A percentile compares a stretch with the other conserved stretches of the same genome.
phyloP scores from a whole-genome alignment of 768 basidiomycete species.

The Hemileccinum impolitum region DNA sequence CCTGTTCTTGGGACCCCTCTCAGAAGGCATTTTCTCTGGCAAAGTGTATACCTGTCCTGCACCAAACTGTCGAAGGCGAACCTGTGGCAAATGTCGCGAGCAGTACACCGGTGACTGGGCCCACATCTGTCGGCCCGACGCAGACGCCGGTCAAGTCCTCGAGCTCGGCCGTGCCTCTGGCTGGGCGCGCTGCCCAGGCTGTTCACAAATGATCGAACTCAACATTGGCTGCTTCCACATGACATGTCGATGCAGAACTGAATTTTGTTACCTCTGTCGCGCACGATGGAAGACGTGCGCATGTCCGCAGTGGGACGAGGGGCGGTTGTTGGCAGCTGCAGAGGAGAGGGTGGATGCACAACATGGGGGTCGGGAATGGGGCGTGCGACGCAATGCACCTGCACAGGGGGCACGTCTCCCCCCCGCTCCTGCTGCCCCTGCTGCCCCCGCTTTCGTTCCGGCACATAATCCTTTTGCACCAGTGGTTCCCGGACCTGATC shows the following conservation, averaged over 20 bases:
- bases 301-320: slow-evolving; percentile 69
- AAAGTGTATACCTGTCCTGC: slow-evolving; percentile 21
- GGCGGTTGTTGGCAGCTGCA: slow-evolving; percentile 35
- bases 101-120: slow-evolving; percentile 20
- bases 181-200: slow-evolving; percentile 41
- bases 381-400: slow-evolving; percentile 31
- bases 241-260: slow-evolving; percentile 36
- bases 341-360: slow-evolving; percentile 41
- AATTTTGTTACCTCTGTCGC: slow-evolving; percentile 48
- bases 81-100: slow-evolving; percentile 27
- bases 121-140: slow-evolving; percentile 27
- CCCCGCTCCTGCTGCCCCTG: not conserved
- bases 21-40: slow-evolving; percentile 21
- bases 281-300: slow-evolving; percentile 59
- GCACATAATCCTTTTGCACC: not conserved
- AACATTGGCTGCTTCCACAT: slow-evolving; percentile 39
- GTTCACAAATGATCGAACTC: slow-evolving; percentile 37
- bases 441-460: not conserved
- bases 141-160: slow-evolving; percentile 24
- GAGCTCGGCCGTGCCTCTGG: slow-evolving; percentile 25
- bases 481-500: not conserved
- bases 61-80: slow-evolving; percentile 16
- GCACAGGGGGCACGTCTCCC: slow-evolving; percentile 4
- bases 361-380: slow-evolving; percentile 32
- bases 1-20: slow-evolving; percentile 34